Evolutionary conservation across 2,329 filamentous ascomycete genomes (phyloP), one percentile per base, ranked within the genome.

Genomic region (Aaosphaeria pasadenensis): DNA sequence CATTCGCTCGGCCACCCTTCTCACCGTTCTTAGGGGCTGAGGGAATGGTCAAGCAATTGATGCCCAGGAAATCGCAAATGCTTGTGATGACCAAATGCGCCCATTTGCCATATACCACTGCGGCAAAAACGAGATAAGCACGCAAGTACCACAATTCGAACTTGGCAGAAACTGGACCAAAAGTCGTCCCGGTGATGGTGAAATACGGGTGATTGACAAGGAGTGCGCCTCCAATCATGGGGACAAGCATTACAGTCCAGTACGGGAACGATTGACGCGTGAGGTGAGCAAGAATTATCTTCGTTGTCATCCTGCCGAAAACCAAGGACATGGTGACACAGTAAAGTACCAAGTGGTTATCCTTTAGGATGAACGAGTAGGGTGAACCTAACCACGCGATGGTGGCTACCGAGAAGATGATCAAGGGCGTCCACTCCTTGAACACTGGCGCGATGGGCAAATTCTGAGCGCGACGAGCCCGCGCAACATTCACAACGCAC

Each of bases 301-400:
- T 99, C 36, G 94, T 99, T 0, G 94, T 97, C 86, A 99, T 91
- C 58, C 94, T 87, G 33, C 94, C 94, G 70, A 99, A 97, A 50
- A 96, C 94, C 62, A 97, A 91, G n/a, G 89, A 88, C 79, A 97
- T 88, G 50, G 89, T 95, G 51, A 95, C 74, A 75, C 91, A 96
- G 71, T 96, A 95, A 42, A 97, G 82, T 7, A 95, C 85, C 1
- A 99, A 82, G 64, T 94, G 88, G 74, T 97, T 96, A 51, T 95
- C 85, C 33, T 75, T 73, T 65, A 95, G 81, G 35, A 99, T 74
- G 7, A 82, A 86, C 50, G 91, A 95, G 75, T 95, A 83, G 0
- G 92, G 91, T 11, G 89, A 95, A 67, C 88, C 94, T 3, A 97
- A 77, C 94, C 94, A 99, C 9, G 87, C 83, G 51, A 85, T 81